Base-by-base conservation (phyloP, 352 stramenopile genomes). In the Pythium phragmiticola region DNA sequence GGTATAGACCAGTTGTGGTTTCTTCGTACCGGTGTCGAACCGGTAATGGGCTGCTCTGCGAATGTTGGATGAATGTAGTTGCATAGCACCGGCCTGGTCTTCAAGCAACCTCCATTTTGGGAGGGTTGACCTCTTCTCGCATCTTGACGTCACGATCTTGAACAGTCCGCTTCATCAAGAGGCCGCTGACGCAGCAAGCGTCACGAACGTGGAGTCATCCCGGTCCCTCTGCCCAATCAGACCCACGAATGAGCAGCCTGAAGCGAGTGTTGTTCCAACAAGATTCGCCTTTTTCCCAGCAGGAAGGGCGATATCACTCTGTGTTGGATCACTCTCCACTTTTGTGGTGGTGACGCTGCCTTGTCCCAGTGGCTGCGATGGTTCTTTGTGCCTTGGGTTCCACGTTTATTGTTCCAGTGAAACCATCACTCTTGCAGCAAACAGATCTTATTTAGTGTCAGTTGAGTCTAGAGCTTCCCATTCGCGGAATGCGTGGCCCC, bases 61-160 rank as follows among this genome's bases (percentile, higher is more conserved):
- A 30, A 30, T 9, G 34, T 39, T 39, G 34, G 34, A 14, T 13
- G 2, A 21, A 50, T 19, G 30, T 50, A n/a, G 45, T 34, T 2
- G 12, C 19, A 33, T 0, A 16, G 3, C 16, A n/a, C 5, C n/a
- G 5, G 7, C 12, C 17, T 28, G 17, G 45, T 50, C 5, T 39
- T 39, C 34, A 13, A 39, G 34, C 34, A 39, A 39, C 34, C 34
- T 39, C n/a, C 48, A 42, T 37, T 7, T 9, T n/a, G 16, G 61
- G 61, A 68, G 61, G 45, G 61, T 59, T 68, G 61, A 68, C 61
- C 45, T 36, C 13, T 21, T 34, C 7, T 4, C 42, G 61, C 51
- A 68, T 68, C 61, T 68, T 58, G n/a, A 39, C 2, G 34, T 16
- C 34, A 30, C n/a, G 58, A 43, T 53, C 50, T 37, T 36, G 19